These are phyloP conservation scores for Cladophialophora chaetospira DNA, from an alignment of 2,329 filamentous ascomycete species.

Conservation along the genomic window DNA sequence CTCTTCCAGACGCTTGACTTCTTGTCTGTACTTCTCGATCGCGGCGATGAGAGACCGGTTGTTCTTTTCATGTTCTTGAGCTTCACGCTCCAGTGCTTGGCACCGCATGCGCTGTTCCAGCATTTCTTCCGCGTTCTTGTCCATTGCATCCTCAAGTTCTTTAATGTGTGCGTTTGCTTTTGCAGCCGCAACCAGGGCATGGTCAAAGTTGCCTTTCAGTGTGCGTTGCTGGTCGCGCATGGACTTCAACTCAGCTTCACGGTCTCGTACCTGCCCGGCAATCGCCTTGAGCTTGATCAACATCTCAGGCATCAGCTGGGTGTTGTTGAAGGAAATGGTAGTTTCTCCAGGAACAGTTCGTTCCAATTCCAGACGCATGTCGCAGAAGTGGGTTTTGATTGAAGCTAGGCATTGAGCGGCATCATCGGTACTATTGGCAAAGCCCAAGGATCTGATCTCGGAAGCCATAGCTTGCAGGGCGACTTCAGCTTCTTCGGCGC, in stretches of 20 bases:
- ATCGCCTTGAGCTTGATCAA: constrained; percentile 43
- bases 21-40: constrained; percentile 47
- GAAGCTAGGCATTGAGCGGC: constrained; percentile 39
- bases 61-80: constrained; percentile 44
- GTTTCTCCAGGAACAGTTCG: constrained; percentile 48
- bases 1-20: constrained; percentile 46
- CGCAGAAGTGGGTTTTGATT: constrained; percentile 44
- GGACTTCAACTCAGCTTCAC: constrained; percentile 41
- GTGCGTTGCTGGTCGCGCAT: constrained; percentile 43
- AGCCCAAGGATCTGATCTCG: constrained; percentile 45
- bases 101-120: constrained; percentile 47
- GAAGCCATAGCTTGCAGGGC: constrained; percentile 40
- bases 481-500: constrained; percentile 43
- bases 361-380: constrained; percentile 49
- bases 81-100: constrained; percentile 45
- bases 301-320: constrained; percentile 43
- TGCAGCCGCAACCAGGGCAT: constrained; percentile 43
- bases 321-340: constrained; percentile 41
- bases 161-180: constrained; percentile 41
- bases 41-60: constrained; percentile 46
- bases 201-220: constrained; percentile 49
- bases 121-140: constrained; percentile 49
- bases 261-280: constrained; percentile 33
- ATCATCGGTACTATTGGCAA: constrained; percentile 37
- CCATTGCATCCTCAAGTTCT: constrained; percentile 43